phyloP scores from a whole-genome alignment of 2,329 filamentous ascomycete species.

The Penicillium decumbens region DNA sequence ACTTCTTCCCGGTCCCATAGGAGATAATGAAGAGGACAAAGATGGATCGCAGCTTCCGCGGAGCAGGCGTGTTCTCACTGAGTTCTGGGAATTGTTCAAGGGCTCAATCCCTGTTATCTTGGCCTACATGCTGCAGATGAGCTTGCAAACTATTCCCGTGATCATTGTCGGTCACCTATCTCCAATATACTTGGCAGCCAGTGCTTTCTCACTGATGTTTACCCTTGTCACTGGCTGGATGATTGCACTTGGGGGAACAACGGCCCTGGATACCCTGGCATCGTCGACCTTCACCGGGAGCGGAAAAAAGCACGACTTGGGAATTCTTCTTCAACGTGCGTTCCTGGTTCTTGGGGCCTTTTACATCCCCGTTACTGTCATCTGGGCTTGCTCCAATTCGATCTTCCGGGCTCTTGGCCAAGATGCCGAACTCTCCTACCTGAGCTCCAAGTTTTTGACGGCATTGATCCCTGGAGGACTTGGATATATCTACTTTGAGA shows the following conservation, averaged over 20 bases:
- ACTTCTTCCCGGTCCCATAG: not conserved
- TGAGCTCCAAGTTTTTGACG: conserved; percentile 68
- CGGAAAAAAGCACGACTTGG: conserved; percentile 71
- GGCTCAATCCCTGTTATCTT: conserved; percentile 73
- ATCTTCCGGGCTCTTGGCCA: conserved; percentile 72
- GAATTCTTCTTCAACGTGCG: conserved; percentile 70
- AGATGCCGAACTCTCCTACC: conserved; percentile 68
- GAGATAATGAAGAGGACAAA: not conserved
- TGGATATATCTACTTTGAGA: conserved; percentile 83
- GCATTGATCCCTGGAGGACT: conserved; percentile 74
- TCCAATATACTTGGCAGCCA: conserved; percentile 72
- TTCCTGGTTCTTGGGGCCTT: conserved; percentile 68
- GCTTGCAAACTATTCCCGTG: conserved; percentile 75
- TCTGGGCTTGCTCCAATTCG: conserved; percentile 72
- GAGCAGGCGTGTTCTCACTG: conserved; percentile 44
- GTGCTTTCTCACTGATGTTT: conserved; percentile 90
- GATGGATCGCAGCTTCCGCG: conserved; percentile 9
- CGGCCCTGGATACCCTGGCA: conserved; percentile 77
- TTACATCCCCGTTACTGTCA: conserved; percentile 65
- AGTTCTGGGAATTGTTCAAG: conserved; percentile 65
- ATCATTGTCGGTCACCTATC: conserved; percentile 75
- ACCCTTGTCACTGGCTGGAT: conserved; percentile 86
- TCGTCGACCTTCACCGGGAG: conserved; percentile 79
- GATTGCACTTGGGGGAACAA: conserved; percentile 78
- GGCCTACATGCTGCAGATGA: conserved; percentile 81